phyloP scores from a whole-genome alignment of 2,329 filamentous ascomycete species.

The Botrytis cinerea region DNA sequence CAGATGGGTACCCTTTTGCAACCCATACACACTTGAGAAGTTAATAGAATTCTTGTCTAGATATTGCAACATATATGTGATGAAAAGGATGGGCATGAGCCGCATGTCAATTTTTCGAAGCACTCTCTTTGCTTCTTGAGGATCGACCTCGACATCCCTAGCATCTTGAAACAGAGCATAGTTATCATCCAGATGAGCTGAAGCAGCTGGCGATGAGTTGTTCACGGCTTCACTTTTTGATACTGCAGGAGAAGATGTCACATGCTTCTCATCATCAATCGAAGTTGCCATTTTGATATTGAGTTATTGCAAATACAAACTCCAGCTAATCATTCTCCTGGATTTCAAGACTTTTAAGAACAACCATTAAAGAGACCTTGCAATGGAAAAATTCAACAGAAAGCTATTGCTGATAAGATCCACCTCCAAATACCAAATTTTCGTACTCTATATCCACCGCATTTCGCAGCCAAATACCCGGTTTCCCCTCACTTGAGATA shows the following conservation, averaged over 20 bases:
- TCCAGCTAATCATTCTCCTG: neutral
- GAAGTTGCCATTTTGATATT: slow-evolving; percentile 22
- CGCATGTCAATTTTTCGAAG: slow-evolving; percentile 57
- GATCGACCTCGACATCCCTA: slow-evolving; percentile 36
- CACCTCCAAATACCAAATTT: neutral
- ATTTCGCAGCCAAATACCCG: slow-evolving; percentile 5
- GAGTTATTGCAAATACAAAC: neutral
- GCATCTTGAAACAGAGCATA: slow-evolving; percentile 44
- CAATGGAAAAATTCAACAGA: neutral
- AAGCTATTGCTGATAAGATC: neutral
- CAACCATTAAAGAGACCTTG: no score
- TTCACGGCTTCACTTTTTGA: slow-evolving; percentile 23
- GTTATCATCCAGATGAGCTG: slow-evolving; percentile 42
- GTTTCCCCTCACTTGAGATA: slow-evolving; percentile 11
- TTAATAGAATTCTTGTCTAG: slow-evolving; percentile 61
- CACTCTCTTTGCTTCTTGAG: slow-evolving; percentile 43
- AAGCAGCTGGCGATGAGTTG: slow-evolving; percentile 20
- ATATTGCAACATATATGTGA: slow-evolving; percentile 61
- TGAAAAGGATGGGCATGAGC: slow-evolving; percentile 57
- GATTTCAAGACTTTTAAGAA: neutral
- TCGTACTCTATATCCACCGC: neutral
- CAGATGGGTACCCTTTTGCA: slow-evolving; percentile 51
- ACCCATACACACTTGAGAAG: slow-evolving; percentile 53
- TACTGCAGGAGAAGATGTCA: slow-evolving; percentile 16
- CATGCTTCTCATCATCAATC: slow-evolving; percentile 29